Evolutionary conservation across 176 grass and related monocot species (phyloP).

Genomic region (Oryza coarctata): DNA sequence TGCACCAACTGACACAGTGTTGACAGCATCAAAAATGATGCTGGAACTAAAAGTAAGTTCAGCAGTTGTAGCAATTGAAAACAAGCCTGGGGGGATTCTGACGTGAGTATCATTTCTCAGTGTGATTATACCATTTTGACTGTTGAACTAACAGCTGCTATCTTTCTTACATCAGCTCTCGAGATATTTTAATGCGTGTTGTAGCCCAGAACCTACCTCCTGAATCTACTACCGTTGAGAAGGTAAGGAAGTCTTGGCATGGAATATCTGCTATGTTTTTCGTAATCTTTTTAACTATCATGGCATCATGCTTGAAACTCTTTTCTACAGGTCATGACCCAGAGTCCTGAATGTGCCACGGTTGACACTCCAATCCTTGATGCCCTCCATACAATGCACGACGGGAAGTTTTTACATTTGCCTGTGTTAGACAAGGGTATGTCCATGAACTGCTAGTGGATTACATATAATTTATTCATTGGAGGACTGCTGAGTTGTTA

Average conservation of each 20-base stretch:
- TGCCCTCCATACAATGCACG: slow-evolving; percentile 94
- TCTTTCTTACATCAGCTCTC: slow-evolving; percentile 49
- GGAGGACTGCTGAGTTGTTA: background rate
- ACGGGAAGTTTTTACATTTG: slow-evolving; percentile 91
- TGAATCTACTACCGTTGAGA: slow-evolving; percentile 84
- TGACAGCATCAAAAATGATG: slow-evolving; percentile 94
- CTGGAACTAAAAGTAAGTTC: slow-evolving; percentile 83
- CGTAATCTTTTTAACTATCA: background rate
- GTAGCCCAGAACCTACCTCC: slow-evolving; percentile 76
- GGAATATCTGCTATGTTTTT: slow-evolving; percentile 30
- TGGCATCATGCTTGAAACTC: slow-evolving; percentile 20
- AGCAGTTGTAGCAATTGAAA: slow-evolving; percentile 79
- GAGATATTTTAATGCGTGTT: slow-evolving; percentile 95
- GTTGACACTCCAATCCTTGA: slow-evolving; percentile 90
- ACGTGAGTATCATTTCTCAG: slow-evolving; percentile 54
- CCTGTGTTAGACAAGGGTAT: slow-evolving; percentile 87
- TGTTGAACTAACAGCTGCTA: slow-evolving; percentile 12
- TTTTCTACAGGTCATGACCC: slow-evolving; percentile 89
- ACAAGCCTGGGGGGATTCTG: slow-evolving; percentile 87
- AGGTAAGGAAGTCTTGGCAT: slow-evolving; percentile 49
- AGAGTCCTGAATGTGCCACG: slow-evolving; percentile 90
- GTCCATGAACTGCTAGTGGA: background rate
- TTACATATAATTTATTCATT: background rate
- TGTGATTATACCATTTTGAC: slow-evolving; percentile 10
- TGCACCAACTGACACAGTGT: slow-evolving; percentile 80